A percentile compares a stretch with the other conserved stretches of the same genome.
Evolutionary conservation across 2,329 filamentous ascomycete genomes (phyloP).

Genomic region (Aspergillus melleus): DNA sequence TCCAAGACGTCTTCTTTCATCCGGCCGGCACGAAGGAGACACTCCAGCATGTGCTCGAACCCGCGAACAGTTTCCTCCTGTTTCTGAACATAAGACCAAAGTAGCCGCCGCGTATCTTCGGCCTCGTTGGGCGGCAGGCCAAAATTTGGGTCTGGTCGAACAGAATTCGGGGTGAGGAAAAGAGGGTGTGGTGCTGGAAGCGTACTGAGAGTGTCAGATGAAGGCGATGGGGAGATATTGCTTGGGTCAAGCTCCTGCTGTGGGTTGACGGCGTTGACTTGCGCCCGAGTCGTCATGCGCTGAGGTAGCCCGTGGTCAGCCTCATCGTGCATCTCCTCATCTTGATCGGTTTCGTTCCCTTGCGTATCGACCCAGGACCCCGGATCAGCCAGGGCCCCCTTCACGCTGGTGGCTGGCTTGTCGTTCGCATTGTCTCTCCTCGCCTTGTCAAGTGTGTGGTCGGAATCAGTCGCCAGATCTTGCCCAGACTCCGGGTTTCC

Average conservation of each 20-base stretch:
- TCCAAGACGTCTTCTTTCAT: constrained; percentile 60
- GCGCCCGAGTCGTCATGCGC: constrained; percentile 49
- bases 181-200: constrained; percentile 55
- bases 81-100: constrained; percentile 65
- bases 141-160: constrained; percentile 55
- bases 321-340: constrained; percentile 35
- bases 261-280: constrained; percentile 37
- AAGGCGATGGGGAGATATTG: constrained; percentile 23
- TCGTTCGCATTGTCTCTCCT: constrained; percentile 17
- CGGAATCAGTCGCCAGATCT: constrained; percentile 5
- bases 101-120: constrained; percentile 61
- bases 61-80: constrained; percentile 64
- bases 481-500: constrained; percentile 6
- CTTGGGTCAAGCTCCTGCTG: constrained; percentile 27
- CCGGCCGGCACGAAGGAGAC: constrained; percentile 59
- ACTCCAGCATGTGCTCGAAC: constrained; percentile 55
- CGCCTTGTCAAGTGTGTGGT: constrained; percentile 13
- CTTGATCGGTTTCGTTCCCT: constrained; percentile 27
- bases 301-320: constrained; percentile 43
- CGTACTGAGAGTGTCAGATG: constrained; percentile 31
- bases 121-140: constrained; percentile 60
- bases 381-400: not conserved
- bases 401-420: constrained; percentile 7
- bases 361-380: constrained; percentile 13
- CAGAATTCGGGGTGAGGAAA: constrained; percentile 54